phyloP scores from a whole-genome alignment of 1,284 basidiomycete species.

The Trichosporon asahii region DNA sequence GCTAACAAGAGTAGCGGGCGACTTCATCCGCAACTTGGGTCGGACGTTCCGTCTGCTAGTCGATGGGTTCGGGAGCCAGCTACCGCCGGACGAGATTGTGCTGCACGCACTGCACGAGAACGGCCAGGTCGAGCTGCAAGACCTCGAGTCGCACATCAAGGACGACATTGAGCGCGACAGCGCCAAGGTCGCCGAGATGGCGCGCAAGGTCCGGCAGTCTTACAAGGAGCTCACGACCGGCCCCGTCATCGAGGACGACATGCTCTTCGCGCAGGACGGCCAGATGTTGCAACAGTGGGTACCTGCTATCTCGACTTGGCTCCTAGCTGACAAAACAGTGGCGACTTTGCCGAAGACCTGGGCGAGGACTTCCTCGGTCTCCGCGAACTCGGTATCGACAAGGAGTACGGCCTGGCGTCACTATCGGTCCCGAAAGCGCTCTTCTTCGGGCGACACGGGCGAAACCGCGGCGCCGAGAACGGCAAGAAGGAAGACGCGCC shows the following conservation, averaged over 20 bases:
- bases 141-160: constrained; percentile 79
- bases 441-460: constrained; percentile 63
- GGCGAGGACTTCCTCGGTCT: constrained; percentile 94
- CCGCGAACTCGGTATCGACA: constrained; percentile 80
- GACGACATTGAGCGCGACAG: constrained; percentile 87
- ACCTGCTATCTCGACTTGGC: neutral
- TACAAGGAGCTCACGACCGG: constrained; percentile 69
- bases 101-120: constrained; percentile 85
- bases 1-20: constrained; percentile 70
- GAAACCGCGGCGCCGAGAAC: constrained; percentile 27
- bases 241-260: constrained; percentile 59
- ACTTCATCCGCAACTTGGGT: constrained; percentile 82
- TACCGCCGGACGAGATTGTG: constrained; percentile 87
- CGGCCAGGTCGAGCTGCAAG: constrained; percentile 68
- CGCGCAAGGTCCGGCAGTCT: constrained; percentile 76
- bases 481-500: constrained; percentile 57
- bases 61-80: constrained; percentile 73
- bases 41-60: constrained; percentile 74
- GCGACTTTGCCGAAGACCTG: constrained; percentile 79
- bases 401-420: constrained; percentile 75
- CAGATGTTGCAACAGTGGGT: constrained; percentile 66
- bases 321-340: constrained; percentile 54
- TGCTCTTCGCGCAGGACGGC: constrained; percentile 76
- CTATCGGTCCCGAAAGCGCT: constrained; percentile 75
- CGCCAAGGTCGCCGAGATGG: constrained; percentile 68